Conservation (phyloP, 2,329 filamentous ascomycete genomes). For the Alternaria sp. region DNA sequence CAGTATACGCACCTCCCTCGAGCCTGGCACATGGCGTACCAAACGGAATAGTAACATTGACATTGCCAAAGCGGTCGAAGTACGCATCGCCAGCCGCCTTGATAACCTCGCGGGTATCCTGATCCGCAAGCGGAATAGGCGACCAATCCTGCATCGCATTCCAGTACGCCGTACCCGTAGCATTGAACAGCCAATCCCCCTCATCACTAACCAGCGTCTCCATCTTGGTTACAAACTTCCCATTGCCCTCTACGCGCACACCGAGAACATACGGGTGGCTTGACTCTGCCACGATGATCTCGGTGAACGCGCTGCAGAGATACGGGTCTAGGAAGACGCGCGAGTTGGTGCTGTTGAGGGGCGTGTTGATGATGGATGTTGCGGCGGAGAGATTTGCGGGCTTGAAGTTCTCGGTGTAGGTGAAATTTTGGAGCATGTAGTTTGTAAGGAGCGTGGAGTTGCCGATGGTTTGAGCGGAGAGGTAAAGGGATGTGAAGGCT, state of each 20-base stretch:
- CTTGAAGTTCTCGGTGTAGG: conserved; percentile 31
- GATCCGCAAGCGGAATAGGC: conserved; percentile 13
- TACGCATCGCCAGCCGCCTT: conserved; percentile 34
- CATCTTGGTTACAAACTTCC: conserved; percentile 22
- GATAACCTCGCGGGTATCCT: conserved; percentile 23
- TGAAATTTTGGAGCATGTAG: conserved; percentile 15
- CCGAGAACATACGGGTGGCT: conserved; percentile 32
- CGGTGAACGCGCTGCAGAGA: conserved; percentile 29
- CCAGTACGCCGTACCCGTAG: conserved; percentile 19
- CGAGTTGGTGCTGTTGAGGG: conserved; percentile 23
- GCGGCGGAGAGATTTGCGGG: conserved; percentile 15
- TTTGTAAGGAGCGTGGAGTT: conserved; percentile 11
- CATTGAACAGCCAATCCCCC: conserved; percentile 35
- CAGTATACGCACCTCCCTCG: conserved; percentile 35
- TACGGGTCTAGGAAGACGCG: conserved; percentile 25
- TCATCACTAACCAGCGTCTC: conserved; percentile 28
- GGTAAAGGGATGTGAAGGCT: conserved; percentile 21
- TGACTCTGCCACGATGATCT: conserved; percentile 22
- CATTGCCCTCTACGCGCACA: conserved; percentile 18
- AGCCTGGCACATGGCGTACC: conserved; percentile 33
- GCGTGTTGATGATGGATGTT: conserved; percentile 22
- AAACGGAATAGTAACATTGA: conserved; percentile 26
- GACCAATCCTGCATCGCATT: conserved; percentile 24
- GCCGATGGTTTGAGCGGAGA: conserved; percentile 24
- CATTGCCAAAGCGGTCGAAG: conserved; percentile 25